Base-by-base conservation (phyloP, 2,329 filamentous ascomycete species). In the Hyphodiscus sp. region DNA sequence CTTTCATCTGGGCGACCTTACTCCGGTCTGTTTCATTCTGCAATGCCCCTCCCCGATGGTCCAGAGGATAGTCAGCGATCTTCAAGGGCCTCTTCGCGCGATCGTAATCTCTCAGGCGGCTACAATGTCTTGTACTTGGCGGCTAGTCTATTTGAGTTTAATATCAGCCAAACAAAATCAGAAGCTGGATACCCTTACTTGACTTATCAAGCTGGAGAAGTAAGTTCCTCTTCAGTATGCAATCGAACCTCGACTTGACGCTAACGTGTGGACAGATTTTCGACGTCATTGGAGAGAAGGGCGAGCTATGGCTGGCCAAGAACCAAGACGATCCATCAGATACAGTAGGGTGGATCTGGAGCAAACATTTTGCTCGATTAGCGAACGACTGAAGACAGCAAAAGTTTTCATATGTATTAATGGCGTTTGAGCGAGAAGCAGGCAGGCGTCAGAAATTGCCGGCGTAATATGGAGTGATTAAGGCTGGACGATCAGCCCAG, bases 321-420 rank as follows among this genome's bases (percentile, higher is more conserved):
- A 99, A 99, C 68, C 94, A 99, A 72, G 94, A 99, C 67, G 94
- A 99, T 70, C 75, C 83, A 1, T 78, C 76, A 11, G 81, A 87
- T 60, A 79, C 84, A 60, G 85, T 97, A 33, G 94, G 94, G 49
- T 99, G 94, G 94, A 96, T 99, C 65, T 99, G 94, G 94, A 95
- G 91, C 65, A 96, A 96, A 71, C 94, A 99, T 73, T 99, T 99
- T 76, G 87, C 87, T 43, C 76, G 76, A 51, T 67, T 81, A 47
- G 71, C 71, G 29, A 63, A 65, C n/a, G 69, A 69, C 50, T 68
- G 53, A 61, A 47, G 33, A 41, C 33, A 13, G 4, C 16, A 26
- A 38, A 19, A n/a, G 10, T 20, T 11, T 48, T 52, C 41, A 50
- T 52, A 50, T 61, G 61, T 61, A 60, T 58, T 58, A 61, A 59